phyloP scores from a whole-genome alignment of 108 stramenopile genomes.

The Tribonema minus region DNA sequence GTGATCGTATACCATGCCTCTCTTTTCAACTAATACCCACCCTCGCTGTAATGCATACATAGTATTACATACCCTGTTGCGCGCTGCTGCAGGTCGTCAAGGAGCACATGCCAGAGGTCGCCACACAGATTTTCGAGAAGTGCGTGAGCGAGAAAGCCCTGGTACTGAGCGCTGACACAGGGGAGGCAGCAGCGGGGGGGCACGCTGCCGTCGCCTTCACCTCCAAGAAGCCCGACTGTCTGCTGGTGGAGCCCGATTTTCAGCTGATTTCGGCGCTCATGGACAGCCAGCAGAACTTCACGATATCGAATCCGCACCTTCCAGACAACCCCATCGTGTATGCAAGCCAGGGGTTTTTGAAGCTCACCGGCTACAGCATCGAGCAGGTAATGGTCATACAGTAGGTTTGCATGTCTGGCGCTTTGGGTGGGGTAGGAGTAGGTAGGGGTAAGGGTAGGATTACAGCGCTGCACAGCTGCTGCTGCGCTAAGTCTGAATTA shows the following conservation, averaged over 20 bases:
- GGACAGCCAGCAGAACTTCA: conserved; percentile 44
- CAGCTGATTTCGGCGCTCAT: conserved; percentile 29
- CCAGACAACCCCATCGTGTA: conserved; percentile 84
- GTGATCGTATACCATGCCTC: no score
- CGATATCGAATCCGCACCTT: conserved; percentile 80
- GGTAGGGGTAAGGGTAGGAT: no score
- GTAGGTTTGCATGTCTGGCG: no score
- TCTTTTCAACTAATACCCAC: no score
- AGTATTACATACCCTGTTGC: no score
- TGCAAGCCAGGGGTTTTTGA: conserved; percentile 48
- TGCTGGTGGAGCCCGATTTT: conserved; percentile 44
- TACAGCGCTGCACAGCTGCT: no score
- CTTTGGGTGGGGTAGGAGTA: no score
- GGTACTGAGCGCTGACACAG: conserved; percentile 21
- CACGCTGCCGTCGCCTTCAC: no score
- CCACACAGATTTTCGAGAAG: conserved; percentile 28
- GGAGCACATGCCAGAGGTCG: conserved; percentile 23
- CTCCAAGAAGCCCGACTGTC: conserved; percentile 34
- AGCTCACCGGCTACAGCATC: conserved; percentile 53
- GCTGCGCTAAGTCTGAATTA: no score
- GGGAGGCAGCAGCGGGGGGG: not conserved
- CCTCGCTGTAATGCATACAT: no score
- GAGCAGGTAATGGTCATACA: no score
- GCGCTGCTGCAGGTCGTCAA: conserved; percentile 20
- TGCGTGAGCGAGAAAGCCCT: conserved; percentile 35